Evolutionary conservation across 2,329 filamentous ascomycete species (phyloP).

Genomic region (Immersiporthe knoxdaviesiana): DNA sequence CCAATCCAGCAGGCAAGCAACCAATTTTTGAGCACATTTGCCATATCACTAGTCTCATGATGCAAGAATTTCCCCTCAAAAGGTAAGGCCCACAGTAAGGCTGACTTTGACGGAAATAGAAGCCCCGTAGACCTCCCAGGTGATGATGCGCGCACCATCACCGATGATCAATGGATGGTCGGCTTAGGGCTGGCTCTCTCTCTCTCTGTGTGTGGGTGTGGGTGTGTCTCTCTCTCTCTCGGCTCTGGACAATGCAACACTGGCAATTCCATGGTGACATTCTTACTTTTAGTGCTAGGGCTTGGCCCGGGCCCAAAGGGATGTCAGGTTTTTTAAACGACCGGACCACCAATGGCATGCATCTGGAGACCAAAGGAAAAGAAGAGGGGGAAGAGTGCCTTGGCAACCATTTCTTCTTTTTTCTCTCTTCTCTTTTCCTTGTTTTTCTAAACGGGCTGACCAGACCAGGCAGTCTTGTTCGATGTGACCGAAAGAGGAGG

Average conservation of each 20-base stretch:
- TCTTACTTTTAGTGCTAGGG: neutral
- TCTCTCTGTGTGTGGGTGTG: too few species aligned
- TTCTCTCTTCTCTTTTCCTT: too few species aligned
- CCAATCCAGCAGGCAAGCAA: too few species aligned
- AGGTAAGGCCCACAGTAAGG: conserved; percentile 3
- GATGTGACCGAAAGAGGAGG: neutral
- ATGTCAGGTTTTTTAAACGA: neutral
- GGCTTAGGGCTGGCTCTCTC: neutral
- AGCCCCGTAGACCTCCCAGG: neutral
- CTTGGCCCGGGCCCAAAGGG: neutral
- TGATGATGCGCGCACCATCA: neutral
- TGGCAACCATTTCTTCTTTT: neutral
- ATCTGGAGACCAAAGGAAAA: too few species aligned
- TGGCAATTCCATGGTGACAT: neutral
- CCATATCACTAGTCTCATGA: too few species aligned
- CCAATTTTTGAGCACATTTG: too few species aligned
- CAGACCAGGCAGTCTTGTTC: too few species aligned
- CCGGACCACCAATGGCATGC: neutral
- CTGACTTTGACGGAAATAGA: conserved; percentile 3
- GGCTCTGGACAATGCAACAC: neutral
- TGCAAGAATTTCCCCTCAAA: too few species aligned
- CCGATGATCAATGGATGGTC: neutral
- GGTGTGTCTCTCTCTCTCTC: neutral
- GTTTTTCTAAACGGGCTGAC: neutral
- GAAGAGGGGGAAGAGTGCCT: neutral